Conservation (phyloP, 2,329 filamentous ascomycete species). For the Beauveria asiatica region DNA sequence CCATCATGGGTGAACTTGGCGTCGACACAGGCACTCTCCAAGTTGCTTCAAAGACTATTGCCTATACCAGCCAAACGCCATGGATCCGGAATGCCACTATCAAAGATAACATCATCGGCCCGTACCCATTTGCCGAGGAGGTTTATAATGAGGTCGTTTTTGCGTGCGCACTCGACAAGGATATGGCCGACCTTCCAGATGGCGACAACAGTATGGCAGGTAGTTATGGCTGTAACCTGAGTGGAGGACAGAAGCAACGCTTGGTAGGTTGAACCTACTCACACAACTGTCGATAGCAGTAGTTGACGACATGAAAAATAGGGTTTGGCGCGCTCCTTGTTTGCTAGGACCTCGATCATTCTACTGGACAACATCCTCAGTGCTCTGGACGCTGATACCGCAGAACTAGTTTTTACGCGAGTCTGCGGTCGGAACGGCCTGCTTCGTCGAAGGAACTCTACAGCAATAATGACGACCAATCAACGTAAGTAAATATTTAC, state of each 20-base stretch:
- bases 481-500: background rate
- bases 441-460: conserved; percentile 9
- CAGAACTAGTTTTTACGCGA: background rate
- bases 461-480: conserved; percentile 10
- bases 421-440: conserved; percentile 10
- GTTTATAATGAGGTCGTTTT: background rate
- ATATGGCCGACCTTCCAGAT: background rate
- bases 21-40: background rate
- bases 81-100: background rate
- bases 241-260: conserved; percentile 1
- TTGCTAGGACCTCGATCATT: conserved; percentile 7
- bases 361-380: conserved; percentile 13
- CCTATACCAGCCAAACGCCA: background rate
- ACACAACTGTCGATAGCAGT: background rate
- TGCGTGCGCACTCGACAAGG: background rate
- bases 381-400: conserved; percentile 11
- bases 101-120: background rate
- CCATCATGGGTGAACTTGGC: background rate
- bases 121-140: background rate
- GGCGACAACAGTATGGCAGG: background rate
- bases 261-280: background rate
- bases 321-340: conserved; percentile 3
- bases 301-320: background rate
- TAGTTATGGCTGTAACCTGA: background rate
- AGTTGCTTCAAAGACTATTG: background rate